phyloP scores from a whole-genome alignment of 176 grass and related monocot species.

The Bonia amplexicaulis region DNA sequence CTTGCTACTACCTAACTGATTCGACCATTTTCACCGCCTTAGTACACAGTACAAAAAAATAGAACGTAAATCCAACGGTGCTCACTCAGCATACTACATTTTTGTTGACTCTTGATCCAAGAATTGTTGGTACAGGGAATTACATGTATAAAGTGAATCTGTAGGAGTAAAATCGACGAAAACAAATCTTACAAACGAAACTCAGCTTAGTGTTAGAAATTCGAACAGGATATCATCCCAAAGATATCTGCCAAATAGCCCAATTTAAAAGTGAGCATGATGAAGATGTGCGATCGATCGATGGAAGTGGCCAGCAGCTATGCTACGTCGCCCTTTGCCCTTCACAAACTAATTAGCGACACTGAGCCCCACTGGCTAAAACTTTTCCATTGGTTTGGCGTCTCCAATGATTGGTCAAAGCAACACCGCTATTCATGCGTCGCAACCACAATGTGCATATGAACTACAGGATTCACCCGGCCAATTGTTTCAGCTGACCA shows the following conservation, averaged over 20 bases:
- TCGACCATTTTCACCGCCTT: not conserved
- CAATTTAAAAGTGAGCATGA: not conserved
- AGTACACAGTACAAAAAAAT: not conserved
- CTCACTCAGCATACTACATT: not conserved
- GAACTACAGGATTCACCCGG: not conserved
- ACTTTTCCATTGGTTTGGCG: not conserved
- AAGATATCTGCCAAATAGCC: not conserved
- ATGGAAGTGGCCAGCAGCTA: not conserved
- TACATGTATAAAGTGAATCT: not conserved
- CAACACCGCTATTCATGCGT: not conserved
- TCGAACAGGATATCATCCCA: not conserved
- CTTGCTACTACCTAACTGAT: not conserved
- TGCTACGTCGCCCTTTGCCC: not conserved
- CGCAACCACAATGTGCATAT: not conserved
- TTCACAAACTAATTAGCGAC: not conserved
- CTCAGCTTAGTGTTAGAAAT: not conserved
- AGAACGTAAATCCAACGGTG: not conserved
- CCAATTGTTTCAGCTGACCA: not conserved
- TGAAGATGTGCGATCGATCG: not conserved
- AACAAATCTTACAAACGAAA: not conserved
- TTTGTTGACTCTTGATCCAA: not conserved
- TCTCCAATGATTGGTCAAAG: constrained; percentile 32
- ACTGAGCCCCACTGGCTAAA: not conserved
- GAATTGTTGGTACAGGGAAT: not conserved
- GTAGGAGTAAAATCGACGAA: not conserved